phyloP scores from a whole-genome alignment of 202 grass and related monocot genomes.

The Elaeis oleifera region DNA sequence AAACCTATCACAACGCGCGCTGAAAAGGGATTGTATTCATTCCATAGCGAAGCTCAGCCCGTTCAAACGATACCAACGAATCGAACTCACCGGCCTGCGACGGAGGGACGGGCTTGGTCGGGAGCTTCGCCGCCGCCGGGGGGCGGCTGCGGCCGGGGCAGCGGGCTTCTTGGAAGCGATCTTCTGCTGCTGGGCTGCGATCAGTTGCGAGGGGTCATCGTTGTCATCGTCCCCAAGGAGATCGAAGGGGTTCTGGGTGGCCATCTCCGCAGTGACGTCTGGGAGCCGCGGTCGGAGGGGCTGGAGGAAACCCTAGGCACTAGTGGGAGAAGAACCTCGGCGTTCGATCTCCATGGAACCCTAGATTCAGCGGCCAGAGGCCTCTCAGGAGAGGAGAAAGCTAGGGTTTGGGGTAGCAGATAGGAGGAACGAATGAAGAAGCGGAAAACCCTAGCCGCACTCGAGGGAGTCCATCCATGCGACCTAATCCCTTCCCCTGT shows the following conservation, averaged over 20 bases:
- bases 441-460: neutral
- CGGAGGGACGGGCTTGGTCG: constrained; percentile 57
- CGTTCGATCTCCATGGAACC: constrained; percentile 30
- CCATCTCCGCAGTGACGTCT: constrained; percentile 28
- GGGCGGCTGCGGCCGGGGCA: neutral
- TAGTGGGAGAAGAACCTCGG: constrained; percentile 21
- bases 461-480: too few species aligned
- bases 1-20: too few species aligned
- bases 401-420: constrained; percentile 9
- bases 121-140: constrained; percentile 43
- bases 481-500: too few species aligned
- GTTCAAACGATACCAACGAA: neutral
- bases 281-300: too few species aligned
- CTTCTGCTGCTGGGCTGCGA: constrained; percentile 45
- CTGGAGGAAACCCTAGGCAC: neutral
- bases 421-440: constrained; percentile 3
- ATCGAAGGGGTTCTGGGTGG: constrained; percentile 51
- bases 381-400: neutral
- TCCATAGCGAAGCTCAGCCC: too few species aligned
- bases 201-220: constrained; percentile 69
- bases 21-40: too few species aligned
- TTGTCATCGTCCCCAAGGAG: constrained; percentile 66
- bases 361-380: neutral
- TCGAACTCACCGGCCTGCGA: constrained; percentile 46
- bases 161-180: constrained; percentile 45